These are phyloP conservation scores for Clarkia xantiana DNA, from an alignment of 345 rosid genomes.

Conservation along the genomic window DNA sequence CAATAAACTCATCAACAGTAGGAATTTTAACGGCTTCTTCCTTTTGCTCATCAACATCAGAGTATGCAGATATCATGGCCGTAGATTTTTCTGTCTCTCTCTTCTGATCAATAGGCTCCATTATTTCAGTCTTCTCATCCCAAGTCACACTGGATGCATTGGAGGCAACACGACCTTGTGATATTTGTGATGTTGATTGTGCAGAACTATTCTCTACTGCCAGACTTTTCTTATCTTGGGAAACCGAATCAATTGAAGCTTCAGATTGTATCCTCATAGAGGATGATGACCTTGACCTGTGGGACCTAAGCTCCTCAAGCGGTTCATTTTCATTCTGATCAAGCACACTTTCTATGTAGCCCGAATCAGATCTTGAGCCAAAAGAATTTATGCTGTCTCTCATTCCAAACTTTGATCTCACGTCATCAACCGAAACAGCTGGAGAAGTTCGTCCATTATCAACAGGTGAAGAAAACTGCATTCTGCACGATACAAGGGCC, in stretches of 20 bases:
- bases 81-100: slow-evolving; percentile 20
- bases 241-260: slow-evolving; percentile 28
- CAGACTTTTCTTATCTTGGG: slow-evolving; percentile 22
- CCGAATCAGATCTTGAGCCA: slow-evolving; percentile 53
- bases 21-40: not conserved
- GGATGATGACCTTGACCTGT: slow-evolving; percentile 23
- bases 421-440: slow-evolving; percentile 26
- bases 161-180: slow-evolving; percentile 22
- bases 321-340: slow-evolving; percentile 27
- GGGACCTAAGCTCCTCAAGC: slow-evolving; percentile 30
- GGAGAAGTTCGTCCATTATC: slow-evolving; percentile 27
- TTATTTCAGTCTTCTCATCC: slow-evolving; percentile 78
- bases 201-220: slow-evolving; percentile 12
- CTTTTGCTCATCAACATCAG: slow-evolving; percentile 10
- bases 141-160: slow-evolving; percentile 42
- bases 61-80: slow-evolving; percentile 12
- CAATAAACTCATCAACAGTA: slow-evolving; percentile 9
- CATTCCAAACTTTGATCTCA: slow-evolving; percentile 33
- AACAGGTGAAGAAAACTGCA: slow-evolving; percentile 33
- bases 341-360: slow-evolving; percentile 35
- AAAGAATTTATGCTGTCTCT: slow-evolving; percentile 38
- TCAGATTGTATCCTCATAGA: slow-evolving; percentile 26
- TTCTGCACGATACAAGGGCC: slow-evolving; percentile 28
- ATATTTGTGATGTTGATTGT: slow-evolving; percentile 19
- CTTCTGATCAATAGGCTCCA: slow-evolving; percentile 26